Base-by-base conservation (phyloP, 2,329 filamentous ascomycete species). In the Cladosporium sp. region DNA sequence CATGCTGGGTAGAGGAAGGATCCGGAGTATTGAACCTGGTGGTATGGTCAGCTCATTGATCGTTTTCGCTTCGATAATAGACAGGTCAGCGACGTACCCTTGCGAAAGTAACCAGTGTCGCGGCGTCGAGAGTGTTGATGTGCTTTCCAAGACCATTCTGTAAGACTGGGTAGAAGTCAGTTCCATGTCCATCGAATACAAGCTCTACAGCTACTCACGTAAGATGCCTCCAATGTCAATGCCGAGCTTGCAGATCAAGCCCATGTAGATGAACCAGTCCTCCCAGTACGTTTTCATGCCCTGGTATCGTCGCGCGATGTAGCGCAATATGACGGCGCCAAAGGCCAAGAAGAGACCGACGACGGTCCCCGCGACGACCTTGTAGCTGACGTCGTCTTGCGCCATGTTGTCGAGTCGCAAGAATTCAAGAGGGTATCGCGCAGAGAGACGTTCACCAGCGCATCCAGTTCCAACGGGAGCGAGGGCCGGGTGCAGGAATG, bases 221-320 rank as follows among this genome's bases (percentile, higher is more conserved):
- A 57, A 14, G 9, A 46, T 53, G n/a, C 50, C 53, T 6, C 53
- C 54, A 11, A 57, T 56, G 35, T 56, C 56, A 10, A 57, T 52
- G 9, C 53, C 53, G 16, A 55, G 41, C 41, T 56, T 57, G 50
- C 54, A 57, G 9, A 54, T 14, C 35, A 52, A 49, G 11, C 49
- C 53, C 9, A 52, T 41, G 41, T 55, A 49, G 41, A 57, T 57
- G 35, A 57, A 50, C 53, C 53, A 57, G 19, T 57, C 56, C 16
- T 57, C 56, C 33, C 46, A 49, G 43, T 55, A 54, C 3, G 54
- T 52, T 13, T 33, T 52, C 19, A 55, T 52, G 16, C 49, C 46
- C 22, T 53, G 49, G 11, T 54, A 49, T 43, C 40, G 43, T 42
- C 56, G 52, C 3, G 56, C 50, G 13, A 55, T 43, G 28, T 53